Conservation (phyloP, 2,329 filamentous ascomycete genomes). For the Aureobasidium uvarum region DNA sequence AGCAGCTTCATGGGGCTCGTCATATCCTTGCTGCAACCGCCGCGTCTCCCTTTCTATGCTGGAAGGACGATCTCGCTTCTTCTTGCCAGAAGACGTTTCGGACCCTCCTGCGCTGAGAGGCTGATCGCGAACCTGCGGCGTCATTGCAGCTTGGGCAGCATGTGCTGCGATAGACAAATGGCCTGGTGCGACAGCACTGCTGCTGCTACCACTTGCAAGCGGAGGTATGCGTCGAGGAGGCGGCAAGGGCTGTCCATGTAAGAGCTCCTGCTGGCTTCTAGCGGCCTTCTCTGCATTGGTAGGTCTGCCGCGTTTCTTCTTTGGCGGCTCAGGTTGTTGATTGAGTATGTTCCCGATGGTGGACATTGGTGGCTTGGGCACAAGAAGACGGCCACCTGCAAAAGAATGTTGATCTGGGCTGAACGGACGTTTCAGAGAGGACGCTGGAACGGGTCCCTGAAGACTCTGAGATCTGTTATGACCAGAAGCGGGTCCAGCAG, state of each 20-base stretch:
- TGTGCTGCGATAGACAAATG: slow-evolving; percentile 12
- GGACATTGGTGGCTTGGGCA: slow-evolving; percentile 42
- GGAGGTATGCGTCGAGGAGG: slow-evolving; percentile 27
- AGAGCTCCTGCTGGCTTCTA: slow-evolving; percentile 44
- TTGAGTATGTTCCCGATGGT: slow-evolving; percentile 17
- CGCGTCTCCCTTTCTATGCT: slow-evolving; percentile 28
- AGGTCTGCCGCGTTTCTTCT: slow-evolving; percentile 50
- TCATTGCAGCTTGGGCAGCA: slow-evolving; percentile 20
- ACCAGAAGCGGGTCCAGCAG: slow-evolving; percentile 12
- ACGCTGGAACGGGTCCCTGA: slow-evolving; percentile 14
- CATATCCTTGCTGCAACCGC: slow-evolving; percentile 1
- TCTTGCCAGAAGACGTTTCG: slow-evolving; percentile 37
- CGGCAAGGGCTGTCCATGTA: slow-evolving; percentile 43
- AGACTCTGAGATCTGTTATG: slow-evolving; percentile 27
- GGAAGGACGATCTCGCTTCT: slow-evolving; percentile 34
- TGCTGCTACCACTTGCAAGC: neutral
- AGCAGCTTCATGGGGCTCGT: neutral
- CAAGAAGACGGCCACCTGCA: slow-evolving; percentile 45
- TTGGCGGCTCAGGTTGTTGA: slow-evolving; percentile 32
- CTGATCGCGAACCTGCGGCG: slow-evolving; percentile 9
- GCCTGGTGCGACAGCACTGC: neutral
- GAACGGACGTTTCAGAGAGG: slow-evolving; percentile 34
- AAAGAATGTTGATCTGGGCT: slow-evolving; percentile 32
- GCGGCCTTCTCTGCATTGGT: slow-evolving; percentile 50
- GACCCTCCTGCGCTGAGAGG: slow-evolving; percentile 27